Evolutionary conservation across 495 filamentous ascomycete species (phyloP).

Genomic region (Penicillium lagena): DNA sequence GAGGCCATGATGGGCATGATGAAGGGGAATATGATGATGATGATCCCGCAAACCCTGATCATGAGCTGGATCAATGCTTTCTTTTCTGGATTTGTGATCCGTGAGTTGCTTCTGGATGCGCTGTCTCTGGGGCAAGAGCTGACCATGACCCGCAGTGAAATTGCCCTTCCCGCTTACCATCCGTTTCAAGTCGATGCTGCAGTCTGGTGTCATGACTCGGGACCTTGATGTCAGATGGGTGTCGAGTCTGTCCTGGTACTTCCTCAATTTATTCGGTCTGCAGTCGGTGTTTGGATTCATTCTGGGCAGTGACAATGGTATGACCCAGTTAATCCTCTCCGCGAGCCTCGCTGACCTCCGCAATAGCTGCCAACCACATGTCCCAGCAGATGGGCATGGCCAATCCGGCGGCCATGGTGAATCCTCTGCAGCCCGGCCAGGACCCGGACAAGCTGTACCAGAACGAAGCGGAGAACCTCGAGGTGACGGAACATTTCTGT

Average conservation of each 20-base stretch:
- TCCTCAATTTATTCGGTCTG: conserved; percentile 90
- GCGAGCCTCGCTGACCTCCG: conserved; percentile 5
- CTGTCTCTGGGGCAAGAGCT: conserved; percentile 6
- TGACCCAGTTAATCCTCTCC: conserved; percentile 12
- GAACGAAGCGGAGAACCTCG: conserved; percentile 88
- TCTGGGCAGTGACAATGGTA: conserved; percentile 90
- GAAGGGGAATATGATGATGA: conserved; percentile 99
- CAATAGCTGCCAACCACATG: conserved; percentile 88
- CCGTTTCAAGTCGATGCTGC: conserved; percentile 98
- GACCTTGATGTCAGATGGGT: conserved; percentile 98
- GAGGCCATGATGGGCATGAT: conserved; percentile 99
- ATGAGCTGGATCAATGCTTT: conserved; percentile 99
- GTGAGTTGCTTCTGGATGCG: conserved; percentile 44
- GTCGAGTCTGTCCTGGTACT: conserved; percentile 97
- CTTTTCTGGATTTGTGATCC: conserved; percentile 95
- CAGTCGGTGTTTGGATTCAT: conserved; percentile 98
- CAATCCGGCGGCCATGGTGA: conserved; percentile 58
- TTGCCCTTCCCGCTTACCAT: conserved; percentile 96
- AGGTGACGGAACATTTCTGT: conserved; percentile 88
- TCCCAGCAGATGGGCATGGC: conserved; percentile 85
- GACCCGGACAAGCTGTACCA: conserved; percentile 92
- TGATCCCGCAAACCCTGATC: conserved; percentile 95
- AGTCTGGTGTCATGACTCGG: conserved; percentile 89
- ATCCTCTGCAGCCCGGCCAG: conserved; percentile 87
- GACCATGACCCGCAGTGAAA: conserved; percentile 60